These are phyloP conservation scores for Lodderomyces margitis DNA, from an alignment of 1,139 yeast genomes.

Conservation along the genomic window DNA sequence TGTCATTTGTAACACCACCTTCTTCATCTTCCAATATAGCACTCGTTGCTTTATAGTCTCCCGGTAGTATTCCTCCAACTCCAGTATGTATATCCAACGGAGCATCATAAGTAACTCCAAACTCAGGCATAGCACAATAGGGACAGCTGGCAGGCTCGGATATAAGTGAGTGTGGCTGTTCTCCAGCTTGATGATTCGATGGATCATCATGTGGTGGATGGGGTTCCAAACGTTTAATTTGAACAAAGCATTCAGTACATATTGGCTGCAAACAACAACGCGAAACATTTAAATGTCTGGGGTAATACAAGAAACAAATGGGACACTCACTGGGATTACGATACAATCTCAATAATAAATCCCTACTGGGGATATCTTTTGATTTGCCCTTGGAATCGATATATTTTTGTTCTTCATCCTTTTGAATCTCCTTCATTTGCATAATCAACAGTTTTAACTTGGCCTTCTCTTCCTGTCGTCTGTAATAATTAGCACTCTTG, in stretches of 20 bases:
- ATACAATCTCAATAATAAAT: conserved; percentile 49
- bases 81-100: conserved; percentile 58
- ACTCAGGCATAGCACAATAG: conserved; percentile 84
- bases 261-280: conserved; percentile 92
- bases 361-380: conserved; percentile 23
- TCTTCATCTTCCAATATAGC: conserved; percentile 8
- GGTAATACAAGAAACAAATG: conserved; percentile 86
- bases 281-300: conserved; percentile 74
- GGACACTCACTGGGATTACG: conserved; percentile 80
- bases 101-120: conserved; percentile 78
- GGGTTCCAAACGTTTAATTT: conserved; percentile 89
- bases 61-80: conserved; percentile 43
- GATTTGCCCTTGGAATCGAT: conserved; percentile 26
- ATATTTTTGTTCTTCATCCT: conserved; percentile 49
- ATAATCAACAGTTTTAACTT: conserved; percentile 50
- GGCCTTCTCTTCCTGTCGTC: conserved; percentile 53
- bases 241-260: conserved; percentile 96
- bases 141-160: conserved; percentile 93
- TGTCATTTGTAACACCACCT: conserved; percentile 13
- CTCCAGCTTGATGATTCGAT: conserved; percentile 24
- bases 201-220: conserved; percentile 82
- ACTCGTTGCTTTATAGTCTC: conserved; percentile 23
- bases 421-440: conserved; percentile 51
- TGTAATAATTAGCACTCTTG: conserved; percentile 47
- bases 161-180: conserved; percentile 60